Evolutionary conservation across 73 alveolate species (phyloP), one percentile per base, ranked within the genome.

Genomic region (Tetrahymena elliotti): DNA sequence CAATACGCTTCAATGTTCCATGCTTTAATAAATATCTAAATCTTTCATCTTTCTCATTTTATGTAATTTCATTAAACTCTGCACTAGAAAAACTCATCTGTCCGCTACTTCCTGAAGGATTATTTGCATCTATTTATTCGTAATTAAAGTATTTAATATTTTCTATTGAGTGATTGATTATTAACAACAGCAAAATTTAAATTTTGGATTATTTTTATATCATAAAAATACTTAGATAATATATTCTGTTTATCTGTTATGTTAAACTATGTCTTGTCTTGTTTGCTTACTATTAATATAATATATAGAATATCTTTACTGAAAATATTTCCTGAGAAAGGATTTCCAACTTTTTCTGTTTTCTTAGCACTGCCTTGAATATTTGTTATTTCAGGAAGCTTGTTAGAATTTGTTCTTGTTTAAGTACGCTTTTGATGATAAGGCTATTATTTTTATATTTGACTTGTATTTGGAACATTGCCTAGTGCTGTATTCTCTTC

Each of bases 1-100:
- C 99, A 38, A 96, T 96, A 35, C 98, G 82, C 38, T 98, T 95
- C 38, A 97, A 93, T 92, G 96, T 97, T 12, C 99, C 99, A 88
- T 97, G 96, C 93, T 97, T 96, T 41, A 97, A 94, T 52, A 97
- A 97, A 93, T 97, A 97, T 92, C 97, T 93, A 39, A 37, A 94
- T 94, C 96, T 94, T 53, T 94, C 96, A 88, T 94, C 96, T 33
- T 84, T 88, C 53, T 94, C 96, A 22, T 53, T 92, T 52, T 33
- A 38, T n/a, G 83, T 68, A 7, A 94, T 84, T 31, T 94, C 96
- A 34, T 94, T 84, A 35, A 94, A 94, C 41, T 88, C 96, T 92
- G 93, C 93, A 84, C 54, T 84, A 20, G 52, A 33, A 37, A 84
- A 84, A 12, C 54, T 37, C 82, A 68, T 68, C 34, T 31, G 11